Conservation (phyloP, 2,329 filamentous ascomycete species). For the Stemphylium vesicarium region DNA sequence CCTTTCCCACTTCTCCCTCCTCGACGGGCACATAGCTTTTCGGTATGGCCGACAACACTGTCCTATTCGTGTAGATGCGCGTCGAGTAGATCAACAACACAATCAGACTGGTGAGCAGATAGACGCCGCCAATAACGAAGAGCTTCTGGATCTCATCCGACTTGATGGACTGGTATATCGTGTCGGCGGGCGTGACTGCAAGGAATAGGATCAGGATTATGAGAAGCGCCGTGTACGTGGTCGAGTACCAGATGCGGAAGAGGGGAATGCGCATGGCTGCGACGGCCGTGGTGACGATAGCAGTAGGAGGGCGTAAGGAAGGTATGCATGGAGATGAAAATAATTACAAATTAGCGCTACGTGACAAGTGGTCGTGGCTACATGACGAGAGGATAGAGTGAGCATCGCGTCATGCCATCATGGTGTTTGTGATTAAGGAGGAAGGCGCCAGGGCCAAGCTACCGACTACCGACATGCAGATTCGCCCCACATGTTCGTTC, state of each 20-base stretch:
- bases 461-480: slow-evolving; percentile 20
- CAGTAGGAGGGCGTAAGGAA: slow-evolving; percentile 10
- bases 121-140: slow-evolving; percentile 78
- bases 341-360: slow-evolving; percentile 35
- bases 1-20: slow-evolving; percentile 78
- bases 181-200: slow-evolving; percentile 78
- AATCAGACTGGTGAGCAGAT: slow-evolving; percentile 73
- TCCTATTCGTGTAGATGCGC: slow-evolving; percentile 86
- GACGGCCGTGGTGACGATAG: slow-evolving; percentile 1
- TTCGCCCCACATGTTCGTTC: slow-evolving; percentile 27
- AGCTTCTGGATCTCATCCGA: slow-evolving; percentile 77
- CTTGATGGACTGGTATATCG: slow-evolving; percentile 75
- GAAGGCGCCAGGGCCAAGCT: slow-evolving; percentile 23
- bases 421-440: slow-evolving; percentile 12
- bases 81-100: slow-evolving; percentile 79
- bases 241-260: slow-evolving; percentile 81
- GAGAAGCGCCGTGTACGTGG: slow-evolving; percentile 77
- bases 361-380: slow-evolving; percentile 18
- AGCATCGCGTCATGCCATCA: slow-evolving; percentile 19
- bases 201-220: slow-evolving; percentile 75
- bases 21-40: slow-evolving; percentile 86
- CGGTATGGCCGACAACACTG: slow-evolving; percentile 79
- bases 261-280: slow-evolving; percentile 59
- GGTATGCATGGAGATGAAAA: slow-evolving; percentile 28
- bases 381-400: slow-evolving; percentile 20